Conservation (phyloP, 1,284 basidiomycete species). For the Tylopilus orsonianus region DNA sequence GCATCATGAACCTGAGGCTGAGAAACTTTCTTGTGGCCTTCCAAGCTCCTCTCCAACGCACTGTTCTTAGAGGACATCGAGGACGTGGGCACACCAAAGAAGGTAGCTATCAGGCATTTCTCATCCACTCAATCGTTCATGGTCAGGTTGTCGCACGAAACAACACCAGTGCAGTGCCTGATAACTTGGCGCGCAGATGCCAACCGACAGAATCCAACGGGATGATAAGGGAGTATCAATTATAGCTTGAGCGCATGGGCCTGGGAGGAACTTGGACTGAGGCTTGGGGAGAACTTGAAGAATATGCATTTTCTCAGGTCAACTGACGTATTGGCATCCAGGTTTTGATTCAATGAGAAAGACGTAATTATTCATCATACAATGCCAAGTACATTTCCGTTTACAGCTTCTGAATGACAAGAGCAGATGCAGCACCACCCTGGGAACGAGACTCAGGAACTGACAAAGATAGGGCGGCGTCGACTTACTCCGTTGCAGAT, state of each 20-base stretch:
- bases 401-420: constrained; percentile 86
- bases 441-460: constrained; percentile 35
- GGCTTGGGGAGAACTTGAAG: constrained; percentile 1
- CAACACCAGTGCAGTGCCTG: constrained; percentile 1
- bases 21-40: constrained; percentile 14
- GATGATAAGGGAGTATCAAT: constrained; percentile 22
- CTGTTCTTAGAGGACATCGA: constrained; percentile 22
- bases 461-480: constrained; percentile 3
- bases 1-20: constrained; percentile 4
- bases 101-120: constrained; percentile 3
- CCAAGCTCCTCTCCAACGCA: constrained; percentile 8
- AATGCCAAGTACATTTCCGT: constrained; percentile 23
- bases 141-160: constrained; percentile 8
- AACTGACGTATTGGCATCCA: constrained; percentile 3
- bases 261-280: background rate
- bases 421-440: constrained; percentile 91
- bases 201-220: constrained; percentile 1
- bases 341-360: constrained; percentile 11
- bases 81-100: constrained; percentile 1
- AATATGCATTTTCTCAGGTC: constrained; percentile 8
- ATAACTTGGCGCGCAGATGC: constrained; percentile 11
- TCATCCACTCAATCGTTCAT: constrained; percentile 14
- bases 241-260: constrained; percentile 10
- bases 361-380: constrained; percentile 24
- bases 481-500: constrained; percentile 93